Evolutionary conservation across 371 early-diverging fungal species (phyloP).

Genomic region (Actinomortierella wolfii): DNA sequence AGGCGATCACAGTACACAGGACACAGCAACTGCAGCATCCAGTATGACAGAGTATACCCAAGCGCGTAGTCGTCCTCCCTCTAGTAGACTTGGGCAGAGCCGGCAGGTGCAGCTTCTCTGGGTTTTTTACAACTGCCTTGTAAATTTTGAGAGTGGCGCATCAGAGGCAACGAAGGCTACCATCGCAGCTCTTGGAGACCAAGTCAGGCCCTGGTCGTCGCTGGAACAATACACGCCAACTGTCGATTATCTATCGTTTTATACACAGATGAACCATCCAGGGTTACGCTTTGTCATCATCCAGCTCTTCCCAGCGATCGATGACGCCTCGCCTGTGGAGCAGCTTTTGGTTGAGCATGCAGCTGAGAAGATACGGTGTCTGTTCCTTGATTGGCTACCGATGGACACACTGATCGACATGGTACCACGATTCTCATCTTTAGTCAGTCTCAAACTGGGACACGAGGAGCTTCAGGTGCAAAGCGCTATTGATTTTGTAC

Average conservation of each 20-base stretch:
- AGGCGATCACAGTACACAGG: slow-evolving; percentile 1
- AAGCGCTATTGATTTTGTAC: slow-evolving; percentile 36
- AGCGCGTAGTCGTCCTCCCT: slow-evolving; percentile 24
- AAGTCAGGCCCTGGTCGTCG: slow-evolving; percentile 18
- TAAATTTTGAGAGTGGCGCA: slow-evolving; percentile 3
- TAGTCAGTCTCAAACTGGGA: slow-evolving; percentile 28
- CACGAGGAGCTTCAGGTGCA: slow-evolving; percentile 32
- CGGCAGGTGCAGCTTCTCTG: slow-evolving; percentile 39
- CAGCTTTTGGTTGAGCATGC: slow-evolving; percentile 25
- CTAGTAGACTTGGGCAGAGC: slow-evolving; percentile 25
- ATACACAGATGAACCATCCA: slow-evolving; percentile 35
- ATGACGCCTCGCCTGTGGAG: slow-evolving; percentile 24
- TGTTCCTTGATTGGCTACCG: slow-evolving; percentile 35
- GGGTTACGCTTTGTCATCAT: slow-evolving; percentile 31
- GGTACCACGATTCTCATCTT: slow-evolving; percentile 12
- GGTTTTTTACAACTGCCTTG: slow-evolving; percentile 29
- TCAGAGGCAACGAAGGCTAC: neutral
- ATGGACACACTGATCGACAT: slow-evolving; percentile 26
- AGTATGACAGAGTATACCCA: slow-evolving; percentile 3
- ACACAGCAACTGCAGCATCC: slow-evolving; percentile 1
- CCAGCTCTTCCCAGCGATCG: slow-evolving; percentile 32
- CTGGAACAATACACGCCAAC: slow-evolving; percentile 21
- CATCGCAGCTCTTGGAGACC: slow-evolving; percentile 6
- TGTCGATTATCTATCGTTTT: slow-evolving; percentile 31
- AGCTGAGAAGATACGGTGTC: slow-evolving; percentile 33